Evolutionary conservation across 2,329 filamentous ascomycete genomes (phyloP).

Genomic region (Alternaria infectoria): DNA sequence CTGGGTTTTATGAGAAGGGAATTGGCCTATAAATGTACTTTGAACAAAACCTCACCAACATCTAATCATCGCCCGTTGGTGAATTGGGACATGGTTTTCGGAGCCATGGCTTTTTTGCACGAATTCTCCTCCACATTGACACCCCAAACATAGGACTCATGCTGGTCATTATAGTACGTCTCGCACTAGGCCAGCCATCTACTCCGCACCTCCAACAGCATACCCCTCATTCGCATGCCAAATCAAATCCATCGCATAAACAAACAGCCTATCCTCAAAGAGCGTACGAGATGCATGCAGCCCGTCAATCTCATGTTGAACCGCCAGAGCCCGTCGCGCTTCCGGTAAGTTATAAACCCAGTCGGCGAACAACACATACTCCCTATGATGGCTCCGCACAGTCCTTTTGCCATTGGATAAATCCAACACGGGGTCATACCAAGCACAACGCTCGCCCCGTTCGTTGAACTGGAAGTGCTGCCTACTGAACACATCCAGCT

Average conservation of each 20-base stretch:
- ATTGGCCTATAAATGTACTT: no score
- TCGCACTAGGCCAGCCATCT: no score
- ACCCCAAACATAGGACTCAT: no score
- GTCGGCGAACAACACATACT: constrained; percentile 1
- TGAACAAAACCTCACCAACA: no score
- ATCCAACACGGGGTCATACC: background rate
- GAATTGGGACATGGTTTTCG: no score
- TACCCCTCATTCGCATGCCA: background rate
- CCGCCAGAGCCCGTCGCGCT: background rate
- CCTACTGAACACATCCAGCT: background rate
- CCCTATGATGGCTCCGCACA: background rate
- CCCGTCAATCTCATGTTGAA: background rate
- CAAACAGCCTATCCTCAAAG: background rate
- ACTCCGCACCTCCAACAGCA: background rate
- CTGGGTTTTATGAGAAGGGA: no score
- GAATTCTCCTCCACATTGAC: no score
- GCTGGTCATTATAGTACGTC: no score
- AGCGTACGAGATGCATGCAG: background rate
- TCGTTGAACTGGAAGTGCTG: background rate
- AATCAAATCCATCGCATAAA: background rate
- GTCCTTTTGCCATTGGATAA: background rate
- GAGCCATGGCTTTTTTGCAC: no score
- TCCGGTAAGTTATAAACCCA: constrained; percentile 16
- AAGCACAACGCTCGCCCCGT: background rate
- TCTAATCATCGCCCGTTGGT: no score